phyloP scores from a whole-genome alignment of 164 flowering plant genomes.

The Liquidambar formosana region DNA sequence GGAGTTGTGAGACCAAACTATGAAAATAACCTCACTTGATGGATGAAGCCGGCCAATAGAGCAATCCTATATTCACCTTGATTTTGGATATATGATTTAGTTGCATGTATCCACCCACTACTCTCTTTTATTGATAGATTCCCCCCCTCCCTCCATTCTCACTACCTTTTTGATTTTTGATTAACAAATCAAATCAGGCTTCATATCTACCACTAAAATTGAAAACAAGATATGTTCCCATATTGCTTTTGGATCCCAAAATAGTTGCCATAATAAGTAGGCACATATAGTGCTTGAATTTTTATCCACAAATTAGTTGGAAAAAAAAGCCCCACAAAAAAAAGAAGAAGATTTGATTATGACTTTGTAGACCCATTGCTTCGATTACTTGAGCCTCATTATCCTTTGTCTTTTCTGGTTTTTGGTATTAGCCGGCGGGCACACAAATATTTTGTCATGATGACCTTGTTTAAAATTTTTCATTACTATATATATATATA shows the following conservation, averaged over 20 bases:
- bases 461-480: background rate
- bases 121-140: background rate
- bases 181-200: background rate
- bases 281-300: background rate
- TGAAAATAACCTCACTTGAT: too few species aligned
- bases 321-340: background rate
- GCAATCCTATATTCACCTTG: too few species aligned
- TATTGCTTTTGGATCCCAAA: too few species aligned
- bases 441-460: background rate
- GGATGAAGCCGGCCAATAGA: too few species aligned
- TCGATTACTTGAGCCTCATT: background rate
- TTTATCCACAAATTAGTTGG: background rate
- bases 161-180: background rate
- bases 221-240: too few species aligned
- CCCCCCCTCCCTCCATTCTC: constrained; percentile 1
- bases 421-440: background rate
- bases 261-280: background rate
- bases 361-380: background rate
- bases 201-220: background rate
- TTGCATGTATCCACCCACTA: too few species aligned
- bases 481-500: too few species aligned
- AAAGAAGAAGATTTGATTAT: background rate
- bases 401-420: background rate
- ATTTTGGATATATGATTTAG: too few species aligned
- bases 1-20: too few species aligned